Percentiles rank a stretch among this genome's conserved stretches.
phyloP scores from a whole-genome alignment of 2,329 filamentous ascomycete genomes.

The Beauveria caledonica region DNA sequence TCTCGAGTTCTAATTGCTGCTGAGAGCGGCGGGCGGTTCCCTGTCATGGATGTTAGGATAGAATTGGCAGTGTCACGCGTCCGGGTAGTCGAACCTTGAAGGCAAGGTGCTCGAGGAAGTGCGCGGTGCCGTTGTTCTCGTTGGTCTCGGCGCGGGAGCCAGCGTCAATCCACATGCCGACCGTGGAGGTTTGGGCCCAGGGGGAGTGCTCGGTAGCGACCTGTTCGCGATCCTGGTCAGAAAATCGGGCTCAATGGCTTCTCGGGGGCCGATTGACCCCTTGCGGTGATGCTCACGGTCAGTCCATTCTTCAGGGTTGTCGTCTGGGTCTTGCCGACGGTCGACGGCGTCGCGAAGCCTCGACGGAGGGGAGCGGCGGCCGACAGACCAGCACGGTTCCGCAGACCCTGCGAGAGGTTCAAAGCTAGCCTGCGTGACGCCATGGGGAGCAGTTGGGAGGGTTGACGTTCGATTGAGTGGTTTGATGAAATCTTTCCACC shows the following conservation, averaged over 20 bases:
- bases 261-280: conserved; percentile 31
- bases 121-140: conserved; percentile 97
- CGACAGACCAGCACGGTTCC: conserved; percentile 77
- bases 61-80: neutral
- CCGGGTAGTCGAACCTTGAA: conserved; percentile 69
- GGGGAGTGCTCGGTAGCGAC: conserved; percentile 97
- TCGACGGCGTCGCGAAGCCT: conserved; percentile 82
- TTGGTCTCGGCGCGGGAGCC: conserved; percentile 96
- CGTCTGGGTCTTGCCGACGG: conserved; percentile 79
- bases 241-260: conserved; percentile 15
- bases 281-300: conserved; percentile 56
- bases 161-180: conserved; percentile 99
- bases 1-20: conserved; percentile 97
- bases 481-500: conserved; percentile 45
- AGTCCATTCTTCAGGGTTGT: conserved; percentile 96
- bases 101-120: conserved; percentile 98
- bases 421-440: conserved; percentile 95
- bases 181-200: conserved; percentile 95
- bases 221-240: conserved; percentile 39
- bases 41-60: conserved; percentile 33
- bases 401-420: conserved; percentile 84
- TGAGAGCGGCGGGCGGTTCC: conserved; percentile 91
- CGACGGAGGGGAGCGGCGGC: conserved; percentile 69
- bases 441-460: conserved; percentile 57
- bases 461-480: conserved; percentile 44